Base-by-base conservation (phyloP, 2,329 filamentous ascomycete species). In the Berkeleyomyces rouxiae region DNA sequence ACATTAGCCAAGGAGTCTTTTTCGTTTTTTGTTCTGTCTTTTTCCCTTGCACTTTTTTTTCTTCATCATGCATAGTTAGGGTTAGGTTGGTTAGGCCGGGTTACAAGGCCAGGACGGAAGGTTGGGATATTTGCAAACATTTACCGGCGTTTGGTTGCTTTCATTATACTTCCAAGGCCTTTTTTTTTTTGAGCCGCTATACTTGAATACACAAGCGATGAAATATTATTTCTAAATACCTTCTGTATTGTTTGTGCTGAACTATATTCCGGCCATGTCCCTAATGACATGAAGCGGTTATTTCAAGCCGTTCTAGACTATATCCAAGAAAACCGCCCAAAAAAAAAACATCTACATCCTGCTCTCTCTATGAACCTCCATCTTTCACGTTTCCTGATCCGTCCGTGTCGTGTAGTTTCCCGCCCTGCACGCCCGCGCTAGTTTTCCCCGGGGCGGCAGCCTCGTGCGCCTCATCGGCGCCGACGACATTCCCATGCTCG, bases 401-500 rank as follows among this genome's bases (percentile, higher is more conserved):
- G 7, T 13, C 49, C 9, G 13, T 33, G 7, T 16, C 3, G 13
- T 4, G 33, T 13, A 53, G n/a, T 33, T 53, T 53, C 9, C 58
- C 58, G 43, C 43, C 58, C 42, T 37, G 23, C 13, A 59, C 58
- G 2, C 42, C 43, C 3, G 62, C 59, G 39, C 60, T 58, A 23
- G 33, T 58, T 55, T 31, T 59, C 36, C 23, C 10, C 31, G 7
- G 55, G 43, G 6, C 37, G n/a, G n/a, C 42, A 1, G 3, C 58
- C 44, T 61, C 58, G 51, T 31, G 7, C 11, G 49, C 2, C 49
- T 16, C 61, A 6, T 58, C 63, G 59, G 67, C 65, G 58, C 67
- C 63, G 46, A 74, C 68, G 3, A 77, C 72, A 61, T 75, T 74
- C 1, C 76, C 77, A 7, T 74, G 69, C 58, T 69, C 70, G 65